Evolutionary conservation across 169 alveolate genomes (phyloP).

Genomic region (Plasmodium cynomolgi): DNA sequence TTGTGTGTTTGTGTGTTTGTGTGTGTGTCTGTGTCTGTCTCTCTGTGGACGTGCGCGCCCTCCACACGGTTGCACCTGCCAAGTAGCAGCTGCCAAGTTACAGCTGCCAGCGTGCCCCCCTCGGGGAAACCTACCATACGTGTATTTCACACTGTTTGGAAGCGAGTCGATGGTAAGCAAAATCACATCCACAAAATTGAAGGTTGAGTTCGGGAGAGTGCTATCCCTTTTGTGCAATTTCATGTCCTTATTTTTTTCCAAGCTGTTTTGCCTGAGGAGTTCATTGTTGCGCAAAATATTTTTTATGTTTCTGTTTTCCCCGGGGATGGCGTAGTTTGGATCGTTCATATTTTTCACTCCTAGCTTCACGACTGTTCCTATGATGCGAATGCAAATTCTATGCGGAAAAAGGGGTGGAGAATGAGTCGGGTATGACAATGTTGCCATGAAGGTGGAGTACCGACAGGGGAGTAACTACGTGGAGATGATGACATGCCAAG

Average conservation of each 20-base stretch:
- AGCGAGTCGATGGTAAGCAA: slow-evolving; percentile 52
- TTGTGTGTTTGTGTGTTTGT: no score
- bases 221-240: slow-evolving; percentile 26
- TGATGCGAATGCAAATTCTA: slow-evolving; percentile 72
- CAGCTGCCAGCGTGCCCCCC: background rate
- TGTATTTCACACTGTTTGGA: slow-evolving; percentile 48
- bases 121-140: slow-evolving; percentile 25
- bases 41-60: background rate
- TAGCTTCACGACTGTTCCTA: slow-evolving; percentile 77
- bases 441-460: background rate
- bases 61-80: no score
- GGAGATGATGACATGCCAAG: background rate
- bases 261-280: slow-evolving; percentile 2
- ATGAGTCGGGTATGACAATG: background rate
- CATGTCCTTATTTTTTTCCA: slow-evolving; percentile 38
- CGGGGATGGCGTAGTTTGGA: background rate
- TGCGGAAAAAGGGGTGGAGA: background rate
- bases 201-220: slow-evolving; percentile 17
- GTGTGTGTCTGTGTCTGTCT: no score
- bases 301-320: slow-evolving; percentile 31
- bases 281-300: slow-evolving; percentile 57
- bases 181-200: slow-evolving; percentile 60
- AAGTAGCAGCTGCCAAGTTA: no score
- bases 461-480: background rate
- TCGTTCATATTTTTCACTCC: slow-evolving; percentile 31